phyloP scores from a whole-genome alignment of 208 protist genomes.

The Leishmania gerbilli region DNA sequence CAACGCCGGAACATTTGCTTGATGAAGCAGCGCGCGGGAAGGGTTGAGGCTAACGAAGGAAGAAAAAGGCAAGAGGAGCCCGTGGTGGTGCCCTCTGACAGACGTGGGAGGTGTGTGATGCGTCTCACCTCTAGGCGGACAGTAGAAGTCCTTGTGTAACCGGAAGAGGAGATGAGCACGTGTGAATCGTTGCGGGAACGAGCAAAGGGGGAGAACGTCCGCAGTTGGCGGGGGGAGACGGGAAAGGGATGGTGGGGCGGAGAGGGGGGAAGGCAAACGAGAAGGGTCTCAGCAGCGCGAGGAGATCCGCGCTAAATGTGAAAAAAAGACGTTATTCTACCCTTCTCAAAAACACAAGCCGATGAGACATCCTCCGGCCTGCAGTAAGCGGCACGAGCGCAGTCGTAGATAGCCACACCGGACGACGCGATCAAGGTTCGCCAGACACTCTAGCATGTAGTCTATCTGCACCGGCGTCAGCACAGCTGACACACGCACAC shows the following conservation, averaged over 20 bases:
- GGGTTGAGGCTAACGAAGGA: background rate
- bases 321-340: too few species aligned
- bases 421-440: background rate
- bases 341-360: background rate
- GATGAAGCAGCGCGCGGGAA: background rate
- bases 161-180: background rate
- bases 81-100: background rate
- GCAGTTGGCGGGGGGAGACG: background rate
- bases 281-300: background rate
- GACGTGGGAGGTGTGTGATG: background rate
- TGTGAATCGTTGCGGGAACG: background rate
- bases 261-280: background rate
- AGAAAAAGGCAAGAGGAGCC: background rate
- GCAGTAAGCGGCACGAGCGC: too few species aligned
- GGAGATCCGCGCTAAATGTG: background rate
- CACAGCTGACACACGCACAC: background rate
- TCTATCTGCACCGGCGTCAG: background rate
- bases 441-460: background rate
- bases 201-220: background rate
- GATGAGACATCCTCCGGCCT: background rate
- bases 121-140: background rate
- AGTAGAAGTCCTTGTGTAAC: background rate
- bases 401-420: background rate
- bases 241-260: background rate
- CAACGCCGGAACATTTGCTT: constrained; percentile 63